Base-by-base conservation (phyloP, 139 green algal genomes). In the Tetraselmis striata region DNA sequence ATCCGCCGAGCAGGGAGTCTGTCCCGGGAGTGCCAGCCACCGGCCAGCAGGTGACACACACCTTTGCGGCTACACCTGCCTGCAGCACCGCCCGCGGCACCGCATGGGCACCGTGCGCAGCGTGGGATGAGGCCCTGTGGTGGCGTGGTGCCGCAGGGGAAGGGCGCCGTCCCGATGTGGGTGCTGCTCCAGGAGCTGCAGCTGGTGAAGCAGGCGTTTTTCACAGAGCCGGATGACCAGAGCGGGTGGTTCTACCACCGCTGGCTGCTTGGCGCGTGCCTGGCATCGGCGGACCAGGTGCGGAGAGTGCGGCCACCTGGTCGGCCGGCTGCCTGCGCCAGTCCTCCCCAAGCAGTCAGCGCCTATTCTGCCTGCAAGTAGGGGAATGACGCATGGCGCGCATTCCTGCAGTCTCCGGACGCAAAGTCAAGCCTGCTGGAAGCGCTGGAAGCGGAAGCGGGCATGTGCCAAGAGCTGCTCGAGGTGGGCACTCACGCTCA, bases 181-280 rank as follows among this genome's bases (percentile, higher is more conserved):
- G 77, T 58, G 30, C 22, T 32, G 77, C n/a, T 27, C 2, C 77
- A 59, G 18, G 22, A 80, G 5, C 27, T 27, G 78, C 45, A 30
- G 18, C 59, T 76, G n/a, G 28, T 27, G 27, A 31, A 29, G 59
- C 90, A 95, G 86, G 96, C 96, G 0, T 96, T 98, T 83, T 98
- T 92, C 75, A 99, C 96, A 0, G 96, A 98, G 84, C 92, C 94
- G 18, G 80, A 90, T 11, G 96, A 99, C 89, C 93, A 98, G 88
- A 97, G 92, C 77, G 93, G 88, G 78, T 99, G 94, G 94, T 88
- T 99, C 59, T 99, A 99, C 84, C 94, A 98, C 82, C 85, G 90
- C 59, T 99, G 96, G 96, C 88, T 98, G 79, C 83, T 98, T 29
- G 91, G 90, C 59, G 87, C 90, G 83, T 87, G 84, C 77, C 29